Base-by-base conservation (phyloP, 805 yeast species). In the Pichia membranifaciens region DNA sequence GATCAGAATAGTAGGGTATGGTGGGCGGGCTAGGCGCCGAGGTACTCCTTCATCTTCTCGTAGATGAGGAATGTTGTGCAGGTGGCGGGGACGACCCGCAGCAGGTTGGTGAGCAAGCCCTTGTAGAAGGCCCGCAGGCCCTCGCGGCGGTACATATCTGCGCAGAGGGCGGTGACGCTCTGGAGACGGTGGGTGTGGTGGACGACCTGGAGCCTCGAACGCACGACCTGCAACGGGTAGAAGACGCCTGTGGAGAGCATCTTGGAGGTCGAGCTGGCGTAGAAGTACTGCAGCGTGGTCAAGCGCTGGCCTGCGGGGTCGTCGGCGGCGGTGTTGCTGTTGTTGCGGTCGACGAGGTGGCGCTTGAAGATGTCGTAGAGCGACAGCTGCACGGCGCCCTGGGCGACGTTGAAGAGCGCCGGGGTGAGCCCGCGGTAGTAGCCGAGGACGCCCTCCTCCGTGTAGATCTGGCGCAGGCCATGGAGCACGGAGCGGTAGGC, bases 71-170 rank as follows among this genome's bases (percentile, higher is more conserved):
- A 88, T 0, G 98, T 93, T 12, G 90, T 76, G 59, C 96, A 86
- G 4, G 97, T 90, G 1, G 96, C 89, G 0, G 99, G 99, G 4
- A 93, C 73, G 0, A 91, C 96, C 41, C 98, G 71, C 1, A 86
- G 49, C 16, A 91, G 60, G 53, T 89, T 90, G 1, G 96, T 84
- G 2, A 79, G 66, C 16, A 93, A 64, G 0, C 99, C 99, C 54
- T 84, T 82, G 62, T 93, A 93, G 51, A 90, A 84, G 0, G 89
- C 96, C 12, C 57, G 51, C 4, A 77, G 10, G 0, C 93, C 91
- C 47, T 81, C 85, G 2, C 60, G 58, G 1, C 38, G 33, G 55
- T 73, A 72, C 2, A 87, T 68, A 15, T 31, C 7, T 62, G 57
- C 10, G 37, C 44, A 2, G 72, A 56, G 9, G 80, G 72, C 2